Base-by-base conservation (phyloP, 2,329 filamentous ascomycete species). In the Orbilia quercus region DNA sequence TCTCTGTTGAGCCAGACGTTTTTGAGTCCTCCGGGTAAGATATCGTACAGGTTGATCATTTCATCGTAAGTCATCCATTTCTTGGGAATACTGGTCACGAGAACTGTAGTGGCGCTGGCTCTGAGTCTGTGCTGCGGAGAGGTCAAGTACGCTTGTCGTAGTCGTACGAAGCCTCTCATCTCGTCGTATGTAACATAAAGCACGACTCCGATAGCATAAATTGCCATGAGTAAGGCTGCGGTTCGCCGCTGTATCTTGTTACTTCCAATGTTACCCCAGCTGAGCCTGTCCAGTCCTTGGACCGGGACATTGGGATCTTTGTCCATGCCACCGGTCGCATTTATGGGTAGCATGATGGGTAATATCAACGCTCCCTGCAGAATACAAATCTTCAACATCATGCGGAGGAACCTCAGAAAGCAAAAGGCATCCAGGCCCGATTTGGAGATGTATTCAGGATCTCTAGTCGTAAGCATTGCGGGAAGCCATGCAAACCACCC, bases 1-100 rank as follows among this genome's bases (percentile, higher is more conserved):
- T 99, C 91, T 74, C 94, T 87, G 71, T 97, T 99, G 77, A 99
- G 89, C 93, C 94, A 99, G 50, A 99, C 91, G 77, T 98, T 98
- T 71, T 91, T 88, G 78, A 99, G 90, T 28, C 95, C 95, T 18
- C 95, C 95, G 0, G 95, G 95, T 77, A 97, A 98, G 0, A 98
- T 93, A 79, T 99, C 95, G 78, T 96, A 99, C 0, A 99, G 84
- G 0, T 90, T 90, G 67, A 88, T 86, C 2, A 99, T 84, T 0
- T 91, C 91, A 47, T 96, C 89, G 53, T 91, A 86, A 1, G 87
- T 92, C 6, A 96, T 87, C 95, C 95, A 99, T 79, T 96, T 96
- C 42, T 86, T 83, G 0, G 95, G 95, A 57, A 99, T 96, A 9
- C 90, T 90, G 75, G 90, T 95, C 58, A 99, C 92, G 4, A 99